Base-by-base conservation (phyloP, 1,284 basidiomycete species). In the Malassezia globosa region DNA sequence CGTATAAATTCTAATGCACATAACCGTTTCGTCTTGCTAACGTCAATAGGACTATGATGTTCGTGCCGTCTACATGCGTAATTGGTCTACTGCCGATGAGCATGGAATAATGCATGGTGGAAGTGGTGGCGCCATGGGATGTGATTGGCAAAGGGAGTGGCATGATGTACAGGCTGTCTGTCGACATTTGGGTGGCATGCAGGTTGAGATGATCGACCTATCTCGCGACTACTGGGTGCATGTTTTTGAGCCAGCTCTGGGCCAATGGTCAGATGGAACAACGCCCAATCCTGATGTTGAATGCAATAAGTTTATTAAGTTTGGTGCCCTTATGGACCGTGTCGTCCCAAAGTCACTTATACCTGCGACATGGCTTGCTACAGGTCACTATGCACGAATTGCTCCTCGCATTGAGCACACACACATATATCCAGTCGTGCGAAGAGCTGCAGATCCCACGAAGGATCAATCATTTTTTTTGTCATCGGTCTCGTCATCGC, bases 391-490 rank as follows among this genome's bases (percentile, higher is more conserved):
- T 65, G 88, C 88, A 1, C 35, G 37, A 1, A 29, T n/a, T 77
- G 78, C 22, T 80, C 72, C 11, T 19, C 16, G 10, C 16, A 18
- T 41, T 23, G 46, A 21, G 5, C 13, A 21, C 26, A 26, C 7
- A 7, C 21, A 8, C 36, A 27, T 18, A 18, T 31, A 11, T 5
- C 39, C 39, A 5, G 16, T 43, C 5, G 37, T 71, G 23, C 50
- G 53, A 26, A 40, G 69, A 1, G 66, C 65, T 1, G 31, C 19
- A 5, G 63, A 69, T 38, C 18, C 57, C 31, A 73, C 69, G 6
- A 96, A 96, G 72, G 92, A 96, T 72, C 90, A 97, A 72, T 84
- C 87, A 0, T 96, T 92, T 69, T 97, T 89, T 69, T 78, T 97
- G 1, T 84, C 87, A 1, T 59, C 59, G 0, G 67, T 71, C 6